These are phyloP conservation scores for Saururus chinensis DNA, from an alignment of 164 flowering plant genomes.

Conservation along the genomic window DNA sequence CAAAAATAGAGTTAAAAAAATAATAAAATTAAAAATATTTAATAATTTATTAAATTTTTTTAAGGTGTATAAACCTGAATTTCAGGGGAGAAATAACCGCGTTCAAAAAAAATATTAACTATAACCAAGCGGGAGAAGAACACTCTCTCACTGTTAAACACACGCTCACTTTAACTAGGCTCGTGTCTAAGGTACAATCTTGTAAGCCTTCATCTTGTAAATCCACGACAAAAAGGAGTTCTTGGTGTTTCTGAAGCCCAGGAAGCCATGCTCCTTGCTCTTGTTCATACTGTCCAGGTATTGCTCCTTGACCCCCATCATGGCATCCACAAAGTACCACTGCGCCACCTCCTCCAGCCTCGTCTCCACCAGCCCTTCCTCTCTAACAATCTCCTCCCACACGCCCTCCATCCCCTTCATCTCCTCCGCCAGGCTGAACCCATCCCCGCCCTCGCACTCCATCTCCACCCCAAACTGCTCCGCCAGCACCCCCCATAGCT, in stretches of 20 bases:
- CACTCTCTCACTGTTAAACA: too few species aligned
- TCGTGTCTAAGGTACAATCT: slow-evolving; percentile 39
- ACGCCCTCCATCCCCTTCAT: slow-evolving; percentile 59
- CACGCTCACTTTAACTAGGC: too few species aligned
- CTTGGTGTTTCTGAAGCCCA: slow-evolving; percentile 68
- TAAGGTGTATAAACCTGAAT: too few species aligned
- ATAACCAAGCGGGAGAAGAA: too few species aligned
- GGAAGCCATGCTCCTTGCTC: slow-evolving; percentile 79
- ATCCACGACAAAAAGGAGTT: slow-evolving; percentile 53
- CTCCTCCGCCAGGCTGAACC: slow-evolving; percentile 29
- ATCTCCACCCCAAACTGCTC: slow-evolving; percentile 59
- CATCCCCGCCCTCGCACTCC: slow-evolving; percentile 27
- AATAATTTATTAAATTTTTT: too few species aligned
- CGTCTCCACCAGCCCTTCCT: slow-evolving; percentile 38
- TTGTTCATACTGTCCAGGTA: slow-evolving; percentile 53
- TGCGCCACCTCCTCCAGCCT: slow-evolving; percentile 48
- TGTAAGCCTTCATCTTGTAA: slow-evolving; percentile 45
- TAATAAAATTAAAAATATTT: too few species aligned
- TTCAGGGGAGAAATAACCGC: too few species aligned
- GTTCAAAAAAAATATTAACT: too few species aligned
- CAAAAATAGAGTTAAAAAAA: too few species aligned
- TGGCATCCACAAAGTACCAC: slow-evolving; percentile 59
- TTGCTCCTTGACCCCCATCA: slow-evolving; percentile 11
- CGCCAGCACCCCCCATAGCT: slow-evolving; percentile 61
- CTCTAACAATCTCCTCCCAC: slow-evolving; percentile 72